Conservation (phyloP, 2,329 filamentous ascomycete species). For the Sporothrix pseudoabietina region DNA sequence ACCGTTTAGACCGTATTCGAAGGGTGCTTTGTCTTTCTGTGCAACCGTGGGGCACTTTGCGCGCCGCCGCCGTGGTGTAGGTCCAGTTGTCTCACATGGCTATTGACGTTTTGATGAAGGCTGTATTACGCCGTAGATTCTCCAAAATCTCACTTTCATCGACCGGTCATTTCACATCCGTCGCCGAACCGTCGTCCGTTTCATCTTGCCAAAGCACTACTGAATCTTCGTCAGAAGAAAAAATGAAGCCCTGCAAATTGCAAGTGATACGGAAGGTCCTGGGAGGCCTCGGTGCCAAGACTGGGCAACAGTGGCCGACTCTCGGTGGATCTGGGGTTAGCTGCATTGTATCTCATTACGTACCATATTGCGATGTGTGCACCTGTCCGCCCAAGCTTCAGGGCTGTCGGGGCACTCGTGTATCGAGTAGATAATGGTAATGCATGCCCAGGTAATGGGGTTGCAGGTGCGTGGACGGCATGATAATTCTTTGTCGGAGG, state of each 20-base stretch:
- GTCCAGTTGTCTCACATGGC: not conserved
- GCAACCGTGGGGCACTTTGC: not conserved
- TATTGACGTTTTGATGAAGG: too few species aligned
- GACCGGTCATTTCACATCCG: not conserved
- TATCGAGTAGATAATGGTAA: constrained; percentile 1
- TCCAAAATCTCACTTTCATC: not conserved
- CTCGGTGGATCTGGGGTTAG: constrained; percentile 25
- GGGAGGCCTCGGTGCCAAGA: constrained; percentile 32
- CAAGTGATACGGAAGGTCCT: constrained; percentile 9
- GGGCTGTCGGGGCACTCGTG: not conserved
- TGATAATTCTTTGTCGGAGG: not conserved
- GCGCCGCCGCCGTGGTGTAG: not conserved
- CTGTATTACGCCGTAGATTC: not conserved
- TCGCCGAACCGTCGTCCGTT: not conserved
- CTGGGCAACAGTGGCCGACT: constrained; percentile 18
- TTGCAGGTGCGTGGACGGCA: constrained; percentile 7
- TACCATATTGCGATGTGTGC: constrained; percentile 19
- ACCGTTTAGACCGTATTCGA: constrained; percentile 6
- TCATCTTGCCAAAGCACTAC: not conserved
- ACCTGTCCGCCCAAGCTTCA: not conserved
- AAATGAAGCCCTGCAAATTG: constrained; percentile 14
- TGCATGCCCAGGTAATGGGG: not conserved
- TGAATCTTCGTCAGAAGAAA: not conserved
- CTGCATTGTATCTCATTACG: constrained; percentile 24
- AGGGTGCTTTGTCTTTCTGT: not conserved